Percentiles rank a stretch among this genome's conserved stretches.
Conservation (phyloP, 768 basidiomycete species). For the Russula lepida region DNA sequence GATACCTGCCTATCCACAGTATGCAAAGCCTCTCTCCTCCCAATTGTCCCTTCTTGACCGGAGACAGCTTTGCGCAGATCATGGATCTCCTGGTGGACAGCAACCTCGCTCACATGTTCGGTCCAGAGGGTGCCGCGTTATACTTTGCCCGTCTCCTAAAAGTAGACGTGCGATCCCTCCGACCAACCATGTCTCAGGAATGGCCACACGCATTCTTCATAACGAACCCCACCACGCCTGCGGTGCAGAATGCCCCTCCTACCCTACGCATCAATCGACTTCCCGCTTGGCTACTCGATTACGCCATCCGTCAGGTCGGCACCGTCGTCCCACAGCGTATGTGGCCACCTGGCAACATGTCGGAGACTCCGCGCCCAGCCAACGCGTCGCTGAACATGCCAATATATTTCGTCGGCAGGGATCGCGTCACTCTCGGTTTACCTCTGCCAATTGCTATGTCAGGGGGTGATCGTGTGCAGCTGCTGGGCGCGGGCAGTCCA, state of each 20-base stretch:
- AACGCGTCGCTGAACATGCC: slow-evolving; percentile 1
- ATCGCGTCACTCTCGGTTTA: not conserved
- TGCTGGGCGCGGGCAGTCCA: not conserved
- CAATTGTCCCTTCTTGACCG: not conserved
- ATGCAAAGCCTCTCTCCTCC: not conserved
- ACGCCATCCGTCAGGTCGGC: not conserved
- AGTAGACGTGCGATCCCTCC: not conserved
- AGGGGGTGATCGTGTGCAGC: not conserved
- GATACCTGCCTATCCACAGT: not conserved
- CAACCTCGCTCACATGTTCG: slow-evolving; percentile 3
- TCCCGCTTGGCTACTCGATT: slow-evolving; percentile 1
- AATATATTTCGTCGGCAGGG: not conserved
- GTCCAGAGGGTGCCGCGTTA: not conserved
- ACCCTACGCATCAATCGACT: not conserved
- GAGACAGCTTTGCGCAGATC: not conserved
- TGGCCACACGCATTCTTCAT: slow-evolving; percentile 6
- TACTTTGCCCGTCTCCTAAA: slow-evolving; percentile 4
- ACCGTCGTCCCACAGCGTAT: slow-evolving; percentile 9
- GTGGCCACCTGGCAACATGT: not conserved
- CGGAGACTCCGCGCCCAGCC: not conserved
- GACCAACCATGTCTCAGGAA: not conserved
- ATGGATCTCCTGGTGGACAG: slow-evolving; percentile 3
- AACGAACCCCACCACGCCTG: not conserved
- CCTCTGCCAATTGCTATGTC: not conserved
- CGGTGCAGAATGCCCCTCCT: not conserved